These are phyloP conservation scores for Neurospora sp. DNA, from an alignment of 2,329 filamentous ascomycete genomes.

Conservation along the genomic window DNA sequence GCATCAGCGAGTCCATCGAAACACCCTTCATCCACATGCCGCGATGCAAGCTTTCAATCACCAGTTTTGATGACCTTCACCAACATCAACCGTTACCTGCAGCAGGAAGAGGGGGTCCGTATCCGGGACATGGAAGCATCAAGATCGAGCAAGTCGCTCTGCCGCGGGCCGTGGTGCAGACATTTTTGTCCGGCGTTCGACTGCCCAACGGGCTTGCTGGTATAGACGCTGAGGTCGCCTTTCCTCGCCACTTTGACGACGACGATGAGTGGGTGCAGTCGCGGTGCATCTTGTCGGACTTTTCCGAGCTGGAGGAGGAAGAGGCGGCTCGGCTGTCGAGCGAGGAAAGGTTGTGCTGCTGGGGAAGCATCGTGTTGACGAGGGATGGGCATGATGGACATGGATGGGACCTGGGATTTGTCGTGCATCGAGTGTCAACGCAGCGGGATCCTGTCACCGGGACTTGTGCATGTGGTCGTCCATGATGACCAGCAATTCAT, in stretches of 20 bases:
- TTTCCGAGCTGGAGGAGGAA: conserved; percentile 13
- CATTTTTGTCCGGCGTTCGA: conserved; percentile 8
- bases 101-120: not conserved
- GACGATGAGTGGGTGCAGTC: conserved; percentile 16
- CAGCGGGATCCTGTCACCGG: conserved; percentile 7
- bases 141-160: conserved; percentile 13
- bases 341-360: conserved; percentile 15
- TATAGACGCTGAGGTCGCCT: not conserved
- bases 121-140: not conserved
- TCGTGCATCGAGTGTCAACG: conserved; percentile 12
- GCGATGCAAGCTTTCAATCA: conserved; percentile 12
- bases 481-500: not conserved
- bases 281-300: conserved; percentile 16
- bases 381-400: not conserved
- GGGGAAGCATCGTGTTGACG: conserved; percentile 14
- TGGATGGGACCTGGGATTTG: conserved; percentile 14
- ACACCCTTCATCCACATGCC: conserved; percentile 14
- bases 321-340: conserved; percentile 12
- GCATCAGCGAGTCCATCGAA: conserved; percentile 28
- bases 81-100: not conserved
- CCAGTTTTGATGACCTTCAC: not conserved
- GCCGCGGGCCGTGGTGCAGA: conserved; percentile 10
- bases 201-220: not conserved
- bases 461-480: conserved; percentile 8
- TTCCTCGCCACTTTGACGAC: conserved; percentile 14